phyloP scores from a whole-genome alignment of 305 asterid species.

The Euphrasia arctica region DNA sequence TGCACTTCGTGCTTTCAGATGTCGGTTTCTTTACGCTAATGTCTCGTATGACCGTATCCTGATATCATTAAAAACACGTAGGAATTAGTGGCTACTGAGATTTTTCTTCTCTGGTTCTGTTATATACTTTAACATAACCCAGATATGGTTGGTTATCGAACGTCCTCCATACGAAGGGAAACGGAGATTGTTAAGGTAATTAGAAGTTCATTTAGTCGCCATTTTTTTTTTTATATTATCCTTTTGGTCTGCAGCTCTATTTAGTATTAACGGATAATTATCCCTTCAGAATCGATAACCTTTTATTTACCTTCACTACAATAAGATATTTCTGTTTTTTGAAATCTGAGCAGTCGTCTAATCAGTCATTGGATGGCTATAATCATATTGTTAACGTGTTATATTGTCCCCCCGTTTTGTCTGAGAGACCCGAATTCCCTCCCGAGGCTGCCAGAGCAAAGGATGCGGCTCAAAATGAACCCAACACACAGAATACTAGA shows the following conservation, averaged over 20 bases:
- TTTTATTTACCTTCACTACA: background rate
- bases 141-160: conserved; percentile 99
- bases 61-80: conserved; percentile 11
- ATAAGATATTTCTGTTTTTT: conserved; percentile 17
- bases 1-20: conserved; percentile 80
- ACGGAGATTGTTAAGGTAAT: conserved; percentile 74
- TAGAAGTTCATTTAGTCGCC: conserved; percentile 5
- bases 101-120: conserved; percentile 19
- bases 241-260: background rate
- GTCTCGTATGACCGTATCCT: conserved; percentile 96
- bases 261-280: too few species aligned
- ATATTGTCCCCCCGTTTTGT: conserved; percentile 65
- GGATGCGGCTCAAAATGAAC: conserved; percentile 79
- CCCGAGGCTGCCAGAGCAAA: conserved; percentile 85
- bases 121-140: conserved; percentile 43
- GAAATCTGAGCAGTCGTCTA: conserved; percentile 53
- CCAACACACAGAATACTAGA: conserved; percentile 44
- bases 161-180: conserved; percentile 88
- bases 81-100: conserved; percentile 14
- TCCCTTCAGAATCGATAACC: too few species aligned
- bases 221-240: background rate
- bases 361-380: conserved; percentile 81
- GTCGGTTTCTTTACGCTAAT: conserved; percentile 79
- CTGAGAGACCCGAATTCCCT: conserved; percentile 61
- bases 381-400: conserved; percentile 75